These are phyloP conservation scores for Fusarium virguliforme DNA, from an alignment of 2,329 filamentous ascomycete genomes.

Conservation along the genomic window DNA sequence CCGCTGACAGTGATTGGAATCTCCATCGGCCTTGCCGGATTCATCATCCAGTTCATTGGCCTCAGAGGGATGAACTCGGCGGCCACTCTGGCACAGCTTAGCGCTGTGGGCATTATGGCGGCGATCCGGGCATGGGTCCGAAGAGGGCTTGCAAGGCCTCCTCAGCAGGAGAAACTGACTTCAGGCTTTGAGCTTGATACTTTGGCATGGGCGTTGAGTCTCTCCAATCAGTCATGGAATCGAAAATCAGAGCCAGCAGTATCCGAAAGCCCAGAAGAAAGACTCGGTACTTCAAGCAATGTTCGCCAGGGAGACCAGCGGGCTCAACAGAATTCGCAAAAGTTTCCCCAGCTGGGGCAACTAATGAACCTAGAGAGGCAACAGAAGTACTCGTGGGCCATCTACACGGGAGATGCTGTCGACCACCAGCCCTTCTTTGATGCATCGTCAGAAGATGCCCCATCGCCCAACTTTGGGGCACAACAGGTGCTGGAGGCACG, in stretches of 20 bases:
- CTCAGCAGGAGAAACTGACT: background rate
- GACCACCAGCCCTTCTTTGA: background rate
- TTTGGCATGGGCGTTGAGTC: constrained; percentile 1
- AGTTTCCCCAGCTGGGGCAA: background rate
- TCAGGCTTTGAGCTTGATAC: constrained; percentile 11
- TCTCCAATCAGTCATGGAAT: too few relatives aligned
- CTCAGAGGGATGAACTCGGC: constrained; percentile 22
- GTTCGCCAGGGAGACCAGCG: too few relatives aligned
- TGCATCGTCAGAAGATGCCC: background rate
- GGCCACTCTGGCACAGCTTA: constrained; percentile 15
- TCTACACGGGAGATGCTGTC: background rate
- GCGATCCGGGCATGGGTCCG: constrained; percentile 3
- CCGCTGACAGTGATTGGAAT: background rate
- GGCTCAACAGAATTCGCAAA: too few relatives aligned
- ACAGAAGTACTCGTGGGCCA: background rate
- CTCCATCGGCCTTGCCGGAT: background rate
- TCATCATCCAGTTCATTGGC: constrained; percentile 22
- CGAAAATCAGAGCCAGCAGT: background rate
- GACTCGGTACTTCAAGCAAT: too few relatives aligned
- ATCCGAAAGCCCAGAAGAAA: background rate
- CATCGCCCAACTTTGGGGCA: background rate
- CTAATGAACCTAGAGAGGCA: background rate
- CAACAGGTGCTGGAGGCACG: background rate
- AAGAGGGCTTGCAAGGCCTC: background rate
- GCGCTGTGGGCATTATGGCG: background rate